Base-by-base conservation (phyloP, 1,284 basidiomycete genomes). In the Boletus smithii region DNA sequence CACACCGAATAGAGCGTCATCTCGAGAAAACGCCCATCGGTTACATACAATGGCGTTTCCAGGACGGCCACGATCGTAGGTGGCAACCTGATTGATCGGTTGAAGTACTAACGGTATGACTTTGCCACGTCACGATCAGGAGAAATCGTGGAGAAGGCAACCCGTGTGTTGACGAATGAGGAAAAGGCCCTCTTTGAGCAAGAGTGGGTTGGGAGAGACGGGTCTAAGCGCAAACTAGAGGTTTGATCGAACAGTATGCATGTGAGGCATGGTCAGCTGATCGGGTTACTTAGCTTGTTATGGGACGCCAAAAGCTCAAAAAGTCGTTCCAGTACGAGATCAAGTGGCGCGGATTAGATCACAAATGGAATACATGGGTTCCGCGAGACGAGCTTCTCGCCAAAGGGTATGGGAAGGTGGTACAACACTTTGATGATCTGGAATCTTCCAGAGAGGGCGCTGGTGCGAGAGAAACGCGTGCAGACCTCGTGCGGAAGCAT, bases 1-100 rank as follows among this genome's bases (percentile, higher is more conserved):
- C 27, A 44, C 50, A 36, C 46, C 40, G 50, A 39, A 54, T 47
- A 89, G 93, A 97, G 69, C 83, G 82, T 62, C 93, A 97, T 73
- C 69, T 97, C 38, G 92, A 95, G 70, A 95, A 97, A 74, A 95
- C 93, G 8, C 91, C 94, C 17, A 91, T 95, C 51, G 87, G 88
- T 52, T 97, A 97, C 66, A 97, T 97, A 61, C 92, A 95, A 72
- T 99, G 95, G 95, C 89, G 95, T 62, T 99, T 95, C 83, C 95
- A 98, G 71, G 95, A 97, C 69, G 97, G 95, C 40, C 91, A 97
- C 70, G 95, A 99, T 76, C 89, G 95, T 85, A 77, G 56, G 84
- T 74, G 32, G 48, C 41, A 51, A 55, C 29, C 40, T 48, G 34
- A 55, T 52, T 44, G 36, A 48, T 43, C 29, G 45, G 35, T 38